Conservation (phyloP, 495 filamentous ascomycete species). For the Trichoderma asperelloides region DNA sequence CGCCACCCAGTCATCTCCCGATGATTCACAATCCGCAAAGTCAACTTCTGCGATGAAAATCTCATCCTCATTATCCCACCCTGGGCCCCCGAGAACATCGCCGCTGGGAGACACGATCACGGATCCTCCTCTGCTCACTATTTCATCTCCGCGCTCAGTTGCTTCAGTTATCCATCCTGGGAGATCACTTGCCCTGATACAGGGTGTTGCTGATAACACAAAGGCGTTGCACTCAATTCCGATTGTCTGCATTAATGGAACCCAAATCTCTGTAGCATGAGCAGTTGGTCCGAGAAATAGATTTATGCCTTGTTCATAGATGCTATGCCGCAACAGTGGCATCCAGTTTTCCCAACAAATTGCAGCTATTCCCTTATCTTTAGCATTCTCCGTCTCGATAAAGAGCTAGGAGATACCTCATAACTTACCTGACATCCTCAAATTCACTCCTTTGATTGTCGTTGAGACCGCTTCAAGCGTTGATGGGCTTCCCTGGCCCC, state of each 20-base stretch:
- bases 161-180: conserved; percentile 19
- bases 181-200: conserved; percentile 29
- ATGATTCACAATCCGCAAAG: neutral
- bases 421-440: neutral
- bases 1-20: neutral
- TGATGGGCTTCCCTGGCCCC: conserved; percentile 62
- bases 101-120: conserved; percentile 55
- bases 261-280: conserved; percentile 63
- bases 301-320: conserved; percentile 71
- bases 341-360: conserved; percentile 87
- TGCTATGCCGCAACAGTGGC: conserved; percentile 49
- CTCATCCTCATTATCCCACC: neutral
- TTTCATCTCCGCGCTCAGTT: neutral
- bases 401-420: neutral
- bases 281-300: conserved; percentile 73
- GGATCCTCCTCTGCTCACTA: conserved; percentile 53
- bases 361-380: conserved; percentile 52
- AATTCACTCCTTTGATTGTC: conserved; percentile 31
- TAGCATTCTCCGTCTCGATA: neutral
- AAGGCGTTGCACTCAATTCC: conserved; percentile 58
- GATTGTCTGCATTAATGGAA: conserved; percentile 60
- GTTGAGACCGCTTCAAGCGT: conserved; percentile 62
- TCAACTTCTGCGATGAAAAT: neutral
- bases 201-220: conserved; percentile 65
- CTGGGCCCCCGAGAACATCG: neutral